Conservation (phyloP, 148 eudicot genomes). For the Nepenthes gracilis region DNA sequence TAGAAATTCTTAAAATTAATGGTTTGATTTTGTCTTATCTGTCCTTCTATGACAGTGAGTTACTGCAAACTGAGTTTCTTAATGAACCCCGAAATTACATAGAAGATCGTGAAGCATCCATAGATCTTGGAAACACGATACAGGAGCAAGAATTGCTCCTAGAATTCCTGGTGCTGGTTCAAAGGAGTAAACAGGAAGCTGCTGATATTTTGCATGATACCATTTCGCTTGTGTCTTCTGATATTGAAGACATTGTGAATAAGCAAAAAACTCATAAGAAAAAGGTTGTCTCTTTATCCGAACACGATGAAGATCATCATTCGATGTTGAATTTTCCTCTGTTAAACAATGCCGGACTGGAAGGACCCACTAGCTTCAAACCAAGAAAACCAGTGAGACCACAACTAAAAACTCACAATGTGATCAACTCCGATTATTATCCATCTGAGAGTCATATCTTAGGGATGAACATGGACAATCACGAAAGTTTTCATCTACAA, state of each 20-base stretch:
- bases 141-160: conserved; percentile 82
- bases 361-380: conserved; percentile 25
- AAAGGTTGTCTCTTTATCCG: conserved; percentile 30
- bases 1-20: no score
- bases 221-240: conserved; percentile 68
- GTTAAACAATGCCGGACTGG: conserved; percentile 18
- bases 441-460: conserved; percentile 20
- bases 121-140: conserved; percentile 67
- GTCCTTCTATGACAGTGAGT: conserved; percentile 42
- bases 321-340: conserved; percentile 10
- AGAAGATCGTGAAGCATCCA: conserved; percentile 74
- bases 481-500: conserved; percentile 37
- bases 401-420: conserved; percentile 16
- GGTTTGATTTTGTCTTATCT: neutral
- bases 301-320: conserved; percentile 9
- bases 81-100: conserved; percentile 58
- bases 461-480: conserved; percentile 19
- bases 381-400: conserved; percentile 47
- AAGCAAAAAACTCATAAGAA: conserved; percentile 37
- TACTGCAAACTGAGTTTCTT: conserved; percentile 85
- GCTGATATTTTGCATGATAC: conserved; percentile 56
- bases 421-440: conserved; percentile 21
- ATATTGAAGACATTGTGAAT: conserved; percentile 61
- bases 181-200: conserved; percentile 65
- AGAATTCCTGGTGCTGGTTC: conserved; percentile 56